Evolutionary conservation across 1,284 basidiomycete species (phyloP).

Genomic region (Leccinum laetum): DNA sequence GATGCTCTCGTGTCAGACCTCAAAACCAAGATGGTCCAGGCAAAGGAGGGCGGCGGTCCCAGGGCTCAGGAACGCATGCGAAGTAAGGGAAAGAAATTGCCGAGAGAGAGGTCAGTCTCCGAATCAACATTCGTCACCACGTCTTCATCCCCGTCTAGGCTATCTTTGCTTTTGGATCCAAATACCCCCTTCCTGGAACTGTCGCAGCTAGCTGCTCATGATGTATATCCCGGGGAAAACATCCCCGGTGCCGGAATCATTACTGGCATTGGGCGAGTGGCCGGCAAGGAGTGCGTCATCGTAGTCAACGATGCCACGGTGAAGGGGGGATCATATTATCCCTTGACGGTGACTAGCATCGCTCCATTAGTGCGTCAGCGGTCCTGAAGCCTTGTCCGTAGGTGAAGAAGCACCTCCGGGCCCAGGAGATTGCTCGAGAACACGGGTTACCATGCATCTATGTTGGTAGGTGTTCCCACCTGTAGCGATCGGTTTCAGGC

Average conservation of each 20-base stretch:
- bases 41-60: conserved; percentile 60
- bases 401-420: conserved; percentile 96
- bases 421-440: conserved; percentile 91
- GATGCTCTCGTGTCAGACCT: conserved; percentile 64
- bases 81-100: conserved; percentile 82
- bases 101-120: conserved; percentile 72
- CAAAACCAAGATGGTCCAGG: conserved; percentile 55
- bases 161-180: conserved; percentile 76
- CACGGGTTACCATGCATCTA: conserved; percentile 92
- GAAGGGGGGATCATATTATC: conserved; percentile 93
- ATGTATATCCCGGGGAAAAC: conserved; percentile 77
- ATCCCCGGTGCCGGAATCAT: conserved; percentile 92
- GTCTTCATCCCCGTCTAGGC: conserved; percentile 35
- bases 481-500: background rate
- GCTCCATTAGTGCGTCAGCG: background rate
- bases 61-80: conserved; percentile 80
- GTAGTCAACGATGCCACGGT: conserved; percentile 95
- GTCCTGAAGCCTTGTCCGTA: conserved; percentile 27
- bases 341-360: conserved; percentile 66
- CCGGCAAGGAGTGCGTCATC: conserved; percentile 84
- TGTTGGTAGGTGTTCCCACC: conserved; percentile 57
- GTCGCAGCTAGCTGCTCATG: conserved; percentile 84
- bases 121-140: background rate
- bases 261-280: conserved; percentile 83
- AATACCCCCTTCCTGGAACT: conserved; percentile 91